Evolutionary conservation across 805 yeast species (phyloP).

Genomic region (Nematodospora valgi): DNA sequence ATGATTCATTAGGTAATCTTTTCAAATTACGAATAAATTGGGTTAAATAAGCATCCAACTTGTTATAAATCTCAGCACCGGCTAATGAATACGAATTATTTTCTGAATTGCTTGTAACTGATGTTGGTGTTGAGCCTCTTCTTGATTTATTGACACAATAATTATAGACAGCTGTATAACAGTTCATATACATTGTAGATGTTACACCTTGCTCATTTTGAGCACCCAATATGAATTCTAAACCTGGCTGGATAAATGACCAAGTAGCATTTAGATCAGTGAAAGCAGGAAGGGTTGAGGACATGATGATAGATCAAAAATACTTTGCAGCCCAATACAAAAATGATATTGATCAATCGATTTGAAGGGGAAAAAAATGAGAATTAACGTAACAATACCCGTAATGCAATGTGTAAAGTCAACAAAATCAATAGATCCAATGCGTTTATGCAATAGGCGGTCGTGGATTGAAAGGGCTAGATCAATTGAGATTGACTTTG

Average conservation of each 20-base stretch:
- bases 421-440: no score
- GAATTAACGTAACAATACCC: no score
- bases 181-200: constrained; percentile 75
- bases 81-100: constrained; percentile 52
- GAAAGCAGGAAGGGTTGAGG: constrained; percentile 43
- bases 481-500: no score
- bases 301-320: background rate
- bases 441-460: no score
- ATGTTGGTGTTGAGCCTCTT: constrained; percentile 12
- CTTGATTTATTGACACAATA: constrained; percentile 83
- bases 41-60: constrained; percentile 63
- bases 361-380: no score
- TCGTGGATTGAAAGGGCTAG: no score
- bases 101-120: constrained; percentile 13
- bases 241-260: constrained; percentile 74
- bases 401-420: no score
- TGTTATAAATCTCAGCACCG: constrained; percentile 85
- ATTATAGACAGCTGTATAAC: constrained; percentile 89
- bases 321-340: background rate
- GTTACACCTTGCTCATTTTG: constrained; percentile 65
- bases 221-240: constrained; percentile 65
- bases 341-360: background rate
- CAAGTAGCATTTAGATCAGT: constrained; percentile 70
- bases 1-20: constrained; percentile 58
- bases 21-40: constrained; percentile 51